Conservation (phyloP, 352 stramenopile genomes). For the Globisporangium splendens region DNA sequence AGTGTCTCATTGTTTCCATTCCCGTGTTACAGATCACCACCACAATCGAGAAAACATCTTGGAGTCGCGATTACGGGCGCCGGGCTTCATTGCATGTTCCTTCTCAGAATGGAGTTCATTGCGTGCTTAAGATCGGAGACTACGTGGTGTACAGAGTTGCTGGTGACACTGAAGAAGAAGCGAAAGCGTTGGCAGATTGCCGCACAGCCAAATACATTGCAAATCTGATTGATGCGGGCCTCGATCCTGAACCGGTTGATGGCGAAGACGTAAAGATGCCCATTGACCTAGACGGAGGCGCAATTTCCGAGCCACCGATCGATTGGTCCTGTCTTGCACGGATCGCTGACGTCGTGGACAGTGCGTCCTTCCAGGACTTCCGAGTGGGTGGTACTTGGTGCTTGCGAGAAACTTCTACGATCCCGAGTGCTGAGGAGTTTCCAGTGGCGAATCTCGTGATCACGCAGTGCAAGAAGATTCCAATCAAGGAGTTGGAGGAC, state of each 20-base stretch:
- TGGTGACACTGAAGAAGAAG: slow-evolving; percentile 46
- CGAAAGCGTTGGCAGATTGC: slow-evolving; percentile 43
- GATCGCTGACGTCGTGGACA: slow-evolving; percentile 51
- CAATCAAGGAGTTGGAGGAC: slow-evolving; percentile 44
- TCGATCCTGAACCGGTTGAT: slow-evolving; percentile 44
- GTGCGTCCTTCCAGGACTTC: slow-evolving; percentile 39
- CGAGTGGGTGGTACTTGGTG: slow-evolving; percentile 52
- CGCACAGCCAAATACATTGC: slow-evolving; percentile 55
- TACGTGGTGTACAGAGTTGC: slow-evolving; percentile 50
- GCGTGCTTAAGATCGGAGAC: slow-evolving; percentile 35
- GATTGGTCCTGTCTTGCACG: slow-evolving; percentile 55
- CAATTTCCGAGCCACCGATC: background rate
- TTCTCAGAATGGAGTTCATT: slow-evolving; percentile 21
- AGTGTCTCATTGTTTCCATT: background rate
- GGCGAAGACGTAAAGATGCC: slow-evolving; percentile 33
- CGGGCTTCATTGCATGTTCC: slow-evolving; percentile 1
- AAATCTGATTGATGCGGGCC: slow-evolving; percentile 66
- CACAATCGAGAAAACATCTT: slow-evolving; percentile 26
- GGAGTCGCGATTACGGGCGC: slow-evolving; percentile 1
- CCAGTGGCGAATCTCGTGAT: slow-evolving; percentile 25
- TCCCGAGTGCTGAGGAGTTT: slow-evolving; percentile 19
- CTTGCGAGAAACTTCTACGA: slow-evolving; percentile 12
- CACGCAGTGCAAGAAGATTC: slow-evolving; percentile 35
- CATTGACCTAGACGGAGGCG: slow-evolving; percentile 18
- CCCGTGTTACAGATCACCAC: slow-evolving; percentile 33